These are phyloP conservation scores for Hysterangium stoloniferum DNA, from an alignment of 768 basidiomycete genomes.

Conservation along the genomic window DNA sequence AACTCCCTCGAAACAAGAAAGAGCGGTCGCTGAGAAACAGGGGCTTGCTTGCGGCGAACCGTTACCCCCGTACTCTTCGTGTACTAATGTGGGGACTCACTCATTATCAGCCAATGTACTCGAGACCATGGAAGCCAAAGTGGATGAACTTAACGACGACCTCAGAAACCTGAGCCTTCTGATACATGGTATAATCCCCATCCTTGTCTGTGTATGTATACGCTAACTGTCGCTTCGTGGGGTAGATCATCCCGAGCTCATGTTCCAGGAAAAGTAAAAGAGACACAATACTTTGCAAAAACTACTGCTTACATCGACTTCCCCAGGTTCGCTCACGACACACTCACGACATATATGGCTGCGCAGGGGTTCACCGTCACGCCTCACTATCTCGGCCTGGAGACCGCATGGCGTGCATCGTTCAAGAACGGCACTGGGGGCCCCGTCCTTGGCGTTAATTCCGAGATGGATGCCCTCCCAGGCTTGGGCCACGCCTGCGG, in stretches of 20 bases:
- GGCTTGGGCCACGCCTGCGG: conserved; percentile 46
- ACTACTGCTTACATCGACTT: neutral
- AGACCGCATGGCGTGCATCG: conserved; percentile 70
- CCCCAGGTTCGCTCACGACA: conserved; percentile 61
- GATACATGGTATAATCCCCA: conserved; percentile 48
- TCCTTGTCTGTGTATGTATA: neutral
- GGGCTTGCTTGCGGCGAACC: too few species aligned
- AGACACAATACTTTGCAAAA: conserved; percentile 6
- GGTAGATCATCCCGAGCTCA: conserved; percentile 67
- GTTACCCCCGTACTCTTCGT: too few species aligned
- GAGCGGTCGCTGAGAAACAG: too few species aligned
- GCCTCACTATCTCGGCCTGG: conserved; percentile 45
- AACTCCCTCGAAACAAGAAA: too few species aligned
- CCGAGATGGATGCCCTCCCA: conserved; percentile 63
- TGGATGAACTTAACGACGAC: conserved; percentile 49
- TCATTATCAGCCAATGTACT: conserved; percentile 41
- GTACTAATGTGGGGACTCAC: too few species aligned
- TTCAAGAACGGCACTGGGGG: conserved; percentile 61
- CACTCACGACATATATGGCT: conserved; percentile 57
- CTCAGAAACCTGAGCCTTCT: conserved; percentile 57
- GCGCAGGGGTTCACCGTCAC: conserved; percentile 59
- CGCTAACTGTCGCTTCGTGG: neutral
- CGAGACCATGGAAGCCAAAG: conserved; percentile 46
- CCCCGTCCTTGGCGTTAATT: conserved; percentile 68
- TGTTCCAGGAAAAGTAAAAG: conserved; percentile 57